Base-by-base conservation (phyloP, 2,329 filamentous ascomycete genomes). In the Fusarium duplospermum region DNA sequence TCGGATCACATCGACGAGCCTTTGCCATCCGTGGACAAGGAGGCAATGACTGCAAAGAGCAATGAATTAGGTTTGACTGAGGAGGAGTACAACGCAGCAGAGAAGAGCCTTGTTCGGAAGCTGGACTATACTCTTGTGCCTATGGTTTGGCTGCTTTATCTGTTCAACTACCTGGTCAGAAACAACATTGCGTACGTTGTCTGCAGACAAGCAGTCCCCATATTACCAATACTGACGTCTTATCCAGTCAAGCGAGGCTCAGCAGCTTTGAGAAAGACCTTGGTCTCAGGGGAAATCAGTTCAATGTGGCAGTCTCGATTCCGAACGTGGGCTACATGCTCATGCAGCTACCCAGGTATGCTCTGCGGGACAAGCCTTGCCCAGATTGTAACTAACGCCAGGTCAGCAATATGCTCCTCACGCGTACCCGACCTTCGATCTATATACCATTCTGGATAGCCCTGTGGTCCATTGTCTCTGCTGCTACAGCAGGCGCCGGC, bases 401-500 rank as follows among this genome's bases (percentile, higher is more conserved):
- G 10, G 29, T 9, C 50, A 56, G 50, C 10, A 56, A 56, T 10
- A 56, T 56, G 50, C 29, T 56, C 31, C 50, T 56, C n/a, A 56
- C 50, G 6, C 50, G 50, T 31, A 56, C 50, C 6, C 50, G 50
- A 8, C 50, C 50, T 5, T 56, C 50, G 29, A 56, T 56, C 9
- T 78, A 78, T 29, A 69, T 78, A n/a, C 71, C 73, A 13, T 61
- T 47, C 45, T 76, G 73, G 52, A 72, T 64, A 7, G 80, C 84
- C 22, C 38, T 86, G 4, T 88, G 86, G 86, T 84, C 84, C 11
- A 64, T 83, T 56, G 84, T 87, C 40, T 87, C 85, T 0, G 83
- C 84, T 2, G 66, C 78, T 18, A 84, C 82, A 4, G 81, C 83
- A 1, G 78, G 78, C 8, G 81, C 81, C 35, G 76, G 81, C 18